Conservation (phyloP, 179 eudicot genomes). For the Silene noctiflora region DNA sequence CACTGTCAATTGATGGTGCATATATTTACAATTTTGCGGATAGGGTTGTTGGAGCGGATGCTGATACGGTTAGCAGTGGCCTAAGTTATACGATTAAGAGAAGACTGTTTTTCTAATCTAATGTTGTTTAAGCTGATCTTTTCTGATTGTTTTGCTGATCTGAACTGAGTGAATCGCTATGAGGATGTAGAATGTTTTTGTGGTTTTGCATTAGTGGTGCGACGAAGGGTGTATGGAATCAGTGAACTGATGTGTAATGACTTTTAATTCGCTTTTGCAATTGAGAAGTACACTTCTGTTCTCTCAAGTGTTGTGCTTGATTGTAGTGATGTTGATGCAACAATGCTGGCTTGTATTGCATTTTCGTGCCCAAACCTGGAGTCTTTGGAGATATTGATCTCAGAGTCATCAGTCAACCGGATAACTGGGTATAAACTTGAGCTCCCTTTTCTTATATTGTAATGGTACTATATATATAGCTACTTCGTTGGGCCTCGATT, state of each 20-base stretch:
- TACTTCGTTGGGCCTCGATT: neutral
- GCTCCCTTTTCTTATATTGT: neutral
- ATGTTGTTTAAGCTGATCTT: neutral
- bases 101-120: neutral
- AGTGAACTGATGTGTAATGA: neutral
- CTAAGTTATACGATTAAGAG: neutral
- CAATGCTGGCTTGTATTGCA: conserved; percentile 90
- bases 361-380: conserved; percentile 87
- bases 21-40: neutral
- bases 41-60: neutral
- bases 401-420: conserved; percentile 58
- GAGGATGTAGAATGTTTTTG: neutral
- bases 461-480: neutral
- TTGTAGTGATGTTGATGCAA: conserved; percentile 93
- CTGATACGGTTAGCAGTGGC: no score
- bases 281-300: neutral
- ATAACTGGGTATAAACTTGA: conserved; percentile 61
- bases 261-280: neutral
- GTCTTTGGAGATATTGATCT: conserved; percentile 63
- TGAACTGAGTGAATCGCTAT: neutral
- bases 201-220: neutral
- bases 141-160: neutral
- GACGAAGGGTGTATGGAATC: neutral
- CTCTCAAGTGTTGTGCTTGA: neutral
- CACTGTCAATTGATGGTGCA: neutral